phyloP scores from a whole-genome alignment of 1,284 basidiomycete species.

The Melanopsichium pennsylvanicum region DNA sequence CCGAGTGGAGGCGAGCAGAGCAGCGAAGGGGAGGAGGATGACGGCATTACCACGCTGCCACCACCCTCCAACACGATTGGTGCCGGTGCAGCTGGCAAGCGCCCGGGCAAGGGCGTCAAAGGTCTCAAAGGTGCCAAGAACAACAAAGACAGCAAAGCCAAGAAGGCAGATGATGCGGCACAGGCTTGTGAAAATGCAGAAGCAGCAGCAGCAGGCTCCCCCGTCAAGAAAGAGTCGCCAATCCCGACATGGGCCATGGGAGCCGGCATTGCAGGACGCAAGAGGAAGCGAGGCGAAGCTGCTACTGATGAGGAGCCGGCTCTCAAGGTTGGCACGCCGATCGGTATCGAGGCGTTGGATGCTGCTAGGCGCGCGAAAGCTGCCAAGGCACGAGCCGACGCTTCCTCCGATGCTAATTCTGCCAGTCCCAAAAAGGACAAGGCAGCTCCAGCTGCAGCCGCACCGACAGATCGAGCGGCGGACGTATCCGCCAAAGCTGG shows the following conservation, averaged over 20 bases:
- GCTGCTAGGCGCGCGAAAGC: conserved; percentile 48
- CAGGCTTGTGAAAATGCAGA: conserved; percentile 59
- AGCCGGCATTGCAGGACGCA: conserved; percentile 51
- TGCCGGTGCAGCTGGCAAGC: conserved; percentile 56
- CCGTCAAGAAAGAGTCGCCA: conserved; percentile 75
- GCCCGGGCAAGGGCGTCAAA: conserved; percentile 67
- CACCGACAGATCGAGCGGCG: too few relatives aligned
- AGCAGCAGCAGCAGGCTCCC: conserved; percentile 67
- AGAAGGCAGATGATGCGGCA: conserved; percentile 58
- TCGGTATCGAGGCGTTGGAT: conserved; percentile 61
- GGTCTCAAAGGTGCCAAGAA: conserved; percentile 41
- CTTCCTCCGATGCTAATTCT: conserved; percentile 13
- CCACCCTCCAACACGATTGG: conserved; percentile 9
- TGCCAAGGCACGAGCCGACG: conserved; percentile 43
- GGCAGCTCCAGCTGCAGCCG: not conserved
- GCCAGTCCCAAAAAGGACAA: conserved; percentile 31
- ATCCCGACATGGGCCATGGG: conserved; percentile 54
- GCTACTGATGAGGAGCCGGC: conserved; percentile 44
- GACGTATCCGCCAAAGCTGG: not conserved
- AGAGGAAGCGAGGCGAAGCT: conserved; percentile 57
- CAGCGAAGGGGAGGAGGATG: conserved; percentile 18
- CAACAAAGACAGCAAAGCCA: conserved; percentile 24
- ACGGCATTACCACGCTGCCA: conserved; percentile 24
- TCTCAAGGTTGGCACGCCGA: conserved; percentile 59
- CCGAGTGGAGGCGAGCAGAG: conserved; percentile 33